Conservation (phyloP, 768 basidiomycete species). For the Dentipellis fragilis region DNA sequence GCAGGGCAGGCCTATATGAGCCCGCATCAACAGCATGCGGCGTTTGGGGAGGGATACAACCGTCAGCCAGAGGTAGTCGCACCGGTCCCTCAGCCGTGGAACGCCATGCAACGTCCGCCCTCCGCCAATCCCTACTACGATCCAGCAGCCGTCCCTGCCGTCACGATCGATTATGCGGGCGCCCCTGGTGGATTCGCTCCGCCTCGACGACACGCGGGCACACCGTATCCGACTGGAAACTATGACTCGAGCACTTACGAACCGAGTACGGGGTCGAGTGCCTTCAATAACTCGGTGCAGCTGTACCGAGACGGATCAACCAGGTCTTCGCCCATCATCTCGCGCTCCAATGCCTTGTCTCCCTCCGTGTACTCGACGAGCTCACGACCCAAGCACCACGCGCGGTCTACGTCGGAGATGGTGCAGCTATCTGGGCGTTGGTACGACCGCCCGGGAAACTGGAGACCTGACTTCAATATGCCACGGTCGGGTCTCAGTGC, state of each 20-base stretch:
- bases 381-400: not conserved
- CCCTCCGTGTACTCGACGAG: conserved; percentile 1
- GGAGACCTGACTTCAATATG: conserved; percentile 25
- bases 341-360: conserved; percentile 5
- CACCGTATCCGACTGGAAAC: not conserved
- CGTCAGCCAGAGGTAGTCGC: not conserved
- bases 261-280: conserved; percentile 11
- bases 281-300: conserved; percentile 8
- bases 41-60: not conserved
- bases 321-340: conserved; percentile 6
- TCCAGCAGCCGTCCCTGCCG: not conserved
- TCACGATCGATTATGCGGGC: not conserved
- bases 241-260: conserved; percentile 5
- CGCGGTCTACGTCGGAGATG: conserved; percentile 5
- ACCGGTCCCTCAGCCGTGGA: not conserved
- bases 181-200: not conserved
- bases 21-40: not conserved
- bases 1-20: not conserved
- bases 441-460: conserved; percentile 15
- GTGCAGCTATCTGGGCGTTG: not conserved
- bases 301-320: not conserved
- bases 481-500: conserved; percentile 14
- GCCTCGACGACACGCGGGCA: not conserved
- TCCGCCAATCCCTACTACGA: not conserved
- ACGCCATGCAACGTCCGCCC: not conserved